Conservation (phyloP, 2,329 filamentous ascomycete species). For the Orbilia brochopaga region DNA sequence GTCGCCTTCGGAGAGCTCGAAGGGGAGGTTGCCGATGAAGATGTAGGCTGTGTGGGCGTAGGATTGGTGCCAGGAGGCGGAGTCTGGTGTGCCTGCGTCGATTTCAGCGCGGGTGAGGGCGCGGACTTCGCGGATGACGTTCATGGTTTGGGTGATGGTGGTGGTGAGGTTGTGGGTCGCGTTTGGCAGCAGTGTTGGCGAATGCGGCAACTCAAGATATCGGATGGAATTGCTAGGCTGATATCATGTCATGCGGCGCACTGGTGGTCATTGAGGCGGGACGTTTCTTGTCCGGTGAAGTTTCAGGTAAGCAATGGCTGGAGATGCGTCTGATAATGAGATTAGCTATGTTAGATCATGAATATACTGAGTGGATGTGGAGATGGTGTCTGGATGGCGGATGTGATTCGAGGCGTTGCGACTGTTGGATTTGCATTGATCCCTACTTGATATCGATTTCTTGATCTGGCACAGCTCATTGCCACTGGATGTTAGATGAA, state of each 20-base stretch:
- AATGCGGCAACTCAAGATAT: conserved; percentile 9
- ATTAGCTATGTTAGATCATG: too few relatives aligned
- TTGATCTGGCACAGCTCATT: not conserved
- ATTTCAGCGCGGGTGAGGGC: conserved; percentile 93
- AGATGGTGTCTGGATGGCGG: too few relatives aligned
- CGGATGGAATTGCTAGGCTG: not conserved
- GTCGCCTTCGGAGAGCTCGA: conserved; percentile 92
- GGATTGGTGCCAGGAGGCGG: conserved; percentile 63
- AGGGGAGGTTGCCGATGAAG: conserved; percentile 92
- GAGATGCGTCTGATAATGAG: too few relatives aligned
- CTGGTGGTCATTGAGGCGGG: not conserved
- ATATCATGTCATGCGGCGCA: not conserved
- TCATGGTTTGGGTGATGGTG: conserved; percentile 69
- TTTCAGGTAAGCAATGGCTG: too few relatives aligned
- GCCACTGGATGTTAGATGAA: not conserved
- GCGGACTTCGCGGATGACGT: conserved; percentile 89
- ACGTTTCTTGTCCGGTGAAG: not conserved
- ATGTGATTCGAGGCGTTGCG: too few relatives aligned
- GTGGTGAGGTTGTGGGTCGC: conserved; percentile 7
- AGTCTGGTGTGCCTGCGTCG: conserved; percentile 71
- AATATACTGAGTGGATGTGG: too few relatives aligned
- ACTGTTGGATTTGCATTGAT: conserved; percentile 7
- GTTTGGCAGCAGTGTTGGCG: not conserved
- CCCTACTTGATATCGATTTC: not conserved
- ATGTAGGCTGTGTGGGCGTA: conserved; percentile 97